These are phyloP conservation scores for Trichosanthes cucumerina DNA, from an alignment of 306 rosid species.

Conservation along the genomic window DNA sequence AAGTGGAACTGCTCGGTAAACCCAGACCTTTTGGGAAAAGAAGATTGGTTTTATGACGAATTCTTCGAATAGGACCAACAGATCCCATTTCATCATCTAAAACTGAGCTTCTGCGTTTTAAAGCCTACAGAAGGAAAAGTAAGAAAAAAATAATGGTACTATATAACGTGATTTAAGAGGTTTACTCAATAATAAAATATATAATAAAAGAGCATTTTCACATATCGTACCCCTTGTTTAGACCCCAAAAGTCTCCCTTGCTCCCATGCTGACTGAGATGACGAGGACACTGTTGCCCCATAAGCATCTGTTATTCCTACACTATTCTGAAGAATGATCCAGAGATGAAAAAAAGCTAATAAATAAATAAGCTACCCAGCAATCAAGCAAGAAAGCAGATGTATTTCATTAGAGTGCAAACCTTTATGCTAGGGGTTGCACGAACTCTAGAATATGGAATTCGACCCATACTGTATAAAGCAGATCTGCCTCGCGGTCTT, in stretches of 20 bases:
- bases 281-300: conserved; percentile 39
- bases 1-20: conserved; percentile 32
- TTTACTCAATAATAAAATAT: conserved; percentile 7
- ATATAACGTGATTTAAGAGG: conserved; percentile 1
- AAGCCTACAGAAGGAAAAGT: conserved; percentile 29
- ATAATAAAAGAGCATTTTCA: conserved; percentile 6
- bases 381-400: background rate
- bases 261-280: conserved; percentile 41
- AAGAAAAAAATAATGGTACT: background rate
- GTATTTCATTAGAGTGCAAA: conserved; percentile 15
- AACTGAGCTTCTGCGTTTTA: conserved; percentile 55
- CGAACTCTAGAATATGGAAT: conserved; percentile 66
- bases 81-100: conserved; percentile 74
- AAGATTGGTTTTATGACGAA: conserved; percentile 68
- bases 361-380: background rate
- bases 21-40: conserved; percentile 46
- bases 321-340: conserved; percentile 33
- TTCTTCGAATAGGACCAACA: conserved; percentile 69
- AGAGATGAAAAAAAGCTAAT: conserved; percentile 7
- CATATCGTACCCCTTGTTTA: conserved; percentile 42
- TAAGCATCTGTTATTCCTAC: conserved; percentile 27
- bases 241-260: conserved; percentile 39
- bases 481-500: conserved; percentile 77
- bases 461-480: conserved; percentile 77
- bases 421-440: conserved; percentile 45